phyloP scores from a whole-genome alignment of 2,329 filamentous ascomycete species.

The Fusarium torreyae region DNA sequence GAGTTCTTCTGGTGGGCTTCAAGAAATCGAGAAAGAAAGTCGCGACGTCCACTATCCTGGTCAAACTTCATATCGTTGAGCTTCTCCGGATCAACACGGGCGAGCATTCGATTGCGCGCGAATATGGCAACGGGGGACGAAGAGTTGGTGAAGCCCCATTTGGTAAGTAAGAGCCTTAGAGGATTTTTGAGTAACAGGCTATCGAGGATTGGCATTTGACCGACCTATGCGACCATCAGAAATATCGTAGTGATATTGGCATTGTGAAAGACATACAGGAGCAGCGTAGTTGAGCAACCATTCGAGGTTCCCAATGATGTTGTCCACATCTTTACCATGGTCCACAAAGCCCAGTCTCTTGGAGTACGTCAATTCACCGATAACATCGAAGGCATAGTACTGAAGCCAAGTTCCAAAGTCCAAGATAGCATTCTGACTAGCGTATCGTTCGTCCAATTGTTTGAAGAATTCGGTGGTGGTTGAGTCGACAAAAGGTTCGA shows the following conservation, averaged over 20 bases:
- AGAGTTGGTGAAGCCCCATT: conserved; percentile 9
- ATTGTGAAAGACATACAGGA: not conserved
- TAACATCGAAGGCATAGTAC: conserved; percentile 44
- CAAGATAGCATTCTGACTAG: not conserved
- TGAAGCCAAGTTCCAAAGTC: conserved; percentile 39
- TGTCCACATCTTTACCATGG: conserved; percentile 28
- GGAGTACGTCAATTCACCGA: conserved; percentile 26
- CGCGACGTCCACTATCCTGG: not conserved
- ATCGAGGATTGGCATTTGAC: conserved; percentile 15
- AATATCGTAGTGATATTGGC: not conserved
- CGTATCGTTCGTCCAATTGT: conserved; percentile 1
- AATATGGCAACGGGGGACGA: conserved; percentile 1
- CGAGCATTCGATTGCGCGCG: not conserved
- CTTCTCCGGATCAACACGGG: not conserved
- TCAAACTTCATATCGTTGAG: conserved; percentile 1
- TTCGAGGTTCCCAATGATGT: conserved; percentile 36
- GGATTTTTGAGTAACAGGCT: conserved; percentile 19
- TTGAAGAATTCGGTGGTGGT: not conserved
- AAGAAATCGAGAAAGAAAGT: conserved; percentile 33
- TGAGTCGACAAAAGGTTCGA: conserved; percentile 12
- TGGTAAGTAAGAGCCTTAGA: not conserved
- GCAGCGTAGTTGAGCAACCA: conserved; percentile 37
- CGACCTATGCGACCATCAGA: not conserved
- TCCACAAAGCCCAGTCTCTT: conserved; percentile 39
- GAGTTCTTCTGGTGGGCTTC: conserved; percentile 31